These are phyloP conservation scores for Saprolegnia diclina DNA, from an alignment of 352 stramenopile genomes.

Conservation along the genomic window DNA sequence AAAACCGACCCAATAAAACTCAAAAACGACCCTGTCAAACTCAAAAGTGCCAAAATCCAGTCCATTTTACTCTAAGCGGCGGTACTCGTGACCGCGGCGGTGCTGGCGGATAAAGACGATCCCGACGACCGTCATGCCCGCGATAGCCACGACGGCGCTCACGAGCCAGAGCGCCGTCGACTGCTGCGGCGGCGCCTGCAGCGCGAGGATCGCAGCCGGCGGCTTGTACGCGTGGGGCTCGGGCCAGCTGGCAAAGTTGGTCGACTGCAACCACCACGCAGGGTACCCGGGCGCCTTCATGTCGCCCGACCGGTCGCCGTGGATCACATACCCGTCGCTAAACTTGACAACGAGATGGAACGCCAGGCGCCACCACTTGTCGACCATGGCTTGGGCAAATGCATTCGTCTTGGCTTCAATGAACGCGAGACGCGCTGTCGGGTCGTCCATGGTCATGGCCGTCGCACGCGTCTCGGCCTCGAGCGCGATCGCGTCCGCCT, in stretches of 20 bases:
- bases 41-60: too few relatives aligned
- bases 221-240: slow-evolving; percentile 33
- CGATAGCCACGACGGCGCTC: background rate
- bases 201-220: background rate
- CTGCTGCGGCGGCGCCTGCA: background rate
- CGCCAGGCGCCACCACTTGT: slow-evolving; percentile 20
- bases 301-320: slow-evolving; percentile 40
- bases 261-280: slow-evolving; percentile 54
- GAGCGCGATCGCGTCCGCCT: slow-evolving; percentile 35
- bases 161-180: background rate
- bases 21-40: too few relatives aligned
- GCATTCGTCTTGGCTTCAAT: slow-evolving; percentile 43
- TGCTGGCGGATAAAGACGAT: background rate
- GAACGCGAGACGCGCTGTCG: slow-evolving; percentile 28
- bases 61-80: background rate
- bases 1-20: too few relatives aligned
- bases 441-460: slow-evolving; percentile 27
- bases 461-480: slow-evolving; percentile 32
- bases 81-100: background rate
- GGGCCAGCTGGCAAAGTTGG: slow-evolving; percentile 57
- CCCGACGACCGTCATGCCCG: background rate
- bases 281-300: slow-evolving; percentile 59
- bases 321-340: slow-evolving; percentile 64
- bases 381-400: slow-evolving; percentile 36
- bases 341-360: slow-evolving; percentile 31